phyloP scores from a whole-genome alignment of 1,139 yeast genomes.

The Kurtzmaniella natalensis region DNA sequence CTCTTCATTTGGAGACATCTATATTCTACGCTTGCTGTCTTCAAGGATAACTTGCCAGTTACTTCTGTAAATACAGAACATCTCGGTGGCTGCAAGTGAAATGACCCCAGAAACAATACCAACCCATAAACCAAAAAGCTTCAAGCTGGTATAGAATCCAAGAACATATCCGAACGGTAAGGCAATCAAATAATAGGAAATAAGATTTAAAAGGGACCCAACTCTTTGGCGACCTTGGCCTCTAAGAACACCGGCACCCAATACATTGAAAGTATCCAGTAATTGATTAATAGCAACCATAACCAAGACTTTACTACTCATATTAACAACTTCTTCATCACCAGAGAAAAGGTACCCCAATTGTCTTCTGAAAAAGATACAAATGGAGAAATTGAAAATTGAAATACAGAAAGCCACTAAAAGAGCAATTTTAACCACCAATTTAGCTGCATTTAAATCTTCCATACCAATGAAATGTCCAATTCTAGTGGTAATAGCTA shows the following conservation, averaged over 20 bases:
- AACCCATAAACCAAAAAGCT: conserved; percentile 36
- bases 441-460: conserved; percentile 26
- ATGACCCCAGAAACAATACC: conserved; percentile 38
- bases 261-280: conserved; percentile 35
- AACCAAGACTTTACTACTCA: conserved; percentile 21
- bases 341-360: conserved; percentile 28
- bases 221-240: conserved; percentile 44
- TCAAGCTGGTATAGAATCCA: conserved; percentile 18
- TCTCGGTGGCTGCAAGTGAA: conserved; percentile 29
- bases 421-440: conserved; percentile 23
- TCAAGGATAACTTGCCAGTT: conserved; percentile 27
- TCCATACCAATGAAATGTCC: conserved; percentile 39
- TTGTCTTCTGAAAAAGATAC: conserved; percentile 23
- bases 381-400: conserved; percentile 23
- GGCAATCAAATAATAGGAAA: conserved; percentile 27
- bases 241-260: conserved; percentile 41
- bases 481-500: conserved; percentile 38
- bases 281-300: conserved; percentile 39
- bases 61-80: conserved; percentile 24
- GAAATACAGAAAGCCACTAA: conserved; percentile 22
- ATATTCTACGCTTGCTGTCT: too few relatives aligned
- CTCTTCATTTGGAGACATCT: too few relatives aligned
- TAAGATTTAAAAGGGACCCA: conserved; percentile 35
- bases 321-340: conserved; percentile 24
- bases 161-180: conserved; percentile 26